Base-by-base conservation (phyloP, 805 yeast species). In the Blastobotrys americana region DNA sequence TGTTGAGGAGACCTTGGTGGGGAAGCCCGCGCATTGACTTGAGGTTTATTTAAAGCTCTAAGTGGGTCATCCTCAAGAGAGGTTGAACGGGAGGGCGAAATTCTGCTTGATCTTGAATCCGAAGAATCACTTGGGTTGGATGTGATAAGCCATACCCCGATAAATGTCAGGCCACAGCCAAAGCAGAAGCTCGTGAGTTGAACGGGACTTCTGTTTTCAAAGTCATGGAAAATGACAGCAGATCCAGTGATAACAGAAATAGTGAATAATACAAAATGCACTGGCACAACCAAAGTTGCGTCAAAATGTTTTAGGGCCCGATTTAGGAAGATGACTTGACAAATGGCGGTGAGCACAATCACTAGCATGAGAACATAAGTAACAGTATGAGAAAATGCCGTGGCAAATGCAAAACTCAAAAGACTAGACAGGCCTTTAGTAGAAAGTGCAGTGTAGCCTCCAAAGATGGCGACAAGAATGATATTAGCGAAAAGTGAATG, bases 181-280 rank as follows among this genome's bases (percentile, higher is more conserved):
- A 51, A 13, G 0, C 58, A 15, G 43, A 70, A 68, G n/a, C 52
- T 38, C 1, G 50, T 3, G 5, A 53, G 42, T 18, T 62, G 61
- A 3, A 31, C 37, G 1, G 46, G 9, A 4, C 63, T 43, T 31
- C 56, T 56, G 36, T 60, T 54, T 3, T 61, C 59, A 42, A 71
- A 70, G 44, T 71, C 75, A 22, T 63, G 61, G 49, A 69, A 71
- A 5, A 71, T 60, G 4, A 68, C 51, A 8, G 66, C 65, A 0
- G 74, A 69, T n/a, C 73, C 73, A 4, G 65, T 28, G 21, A 69
- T 59, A 2, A 71, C 73, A 2, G 72, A 64, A 6, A 67, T 47
- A 1, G 75, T 71, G 60, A 74, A 73, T 27, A 70, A 64, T 3
- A 67, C 72, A 58, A 72, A 73, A 51, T 73, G 77, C 33, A 72